Base-by-base conservation (phyloP, 176 grass and related monocot genomes). In the Aegilops longissima region DNA sequence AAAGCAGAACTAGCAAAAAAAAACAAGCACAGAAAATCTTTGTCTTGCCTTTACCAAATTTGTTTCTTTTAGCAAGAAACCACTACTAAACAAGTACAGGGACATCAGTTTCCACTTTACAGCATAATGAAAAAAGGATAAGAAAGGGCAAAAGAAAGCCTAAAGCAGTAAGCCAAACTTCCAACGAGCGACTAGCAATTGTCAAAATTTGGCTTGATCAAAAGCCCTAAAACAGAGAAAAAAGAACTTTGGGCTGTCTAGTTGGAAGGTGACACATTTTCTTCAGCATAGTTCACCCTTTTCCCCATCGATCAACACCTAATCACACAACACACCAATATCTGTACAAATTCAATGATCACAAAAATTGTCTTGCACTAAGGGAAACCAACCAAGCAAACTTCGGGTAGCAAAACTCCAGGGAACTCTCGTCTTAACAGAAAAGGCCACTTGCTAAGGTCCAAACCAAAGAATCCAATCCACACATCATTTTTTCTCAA, bases 391-490 rank as follows among this genome's bases (percentile, higher is more conserved):
- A 44, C 2, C 21, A 74, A 29, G 14, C 45, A 51, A 76, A 14
- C 73, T 51, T 30, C 73, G 45, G 40, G 25, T 76, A 76, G 42
- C 73, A 31, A 62, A 80, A 76, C 2, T 59, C 0, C 12, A 82
- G 42, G 27, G 18, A 71, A 75, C 31, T 20, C 38, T n/a, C 66
- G 44, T 73, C 47, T 75, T 36, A 54, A 80, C 35, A 76, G 21
- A 84, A 84, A 87, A 66, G 33, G 76, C 29, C 76, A 80, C 17
- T 68, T 80, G 89, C 85, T 84, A 84, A 76, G 69, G 61, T 91
- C 76, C 69, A 91, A 84, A 76, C 75, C 25, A 74, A 74, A 84
- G 3, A 80, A 83, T 87, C 25, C 52, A 87, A 79, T 67, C 4
- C 20, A 79, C 13, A 44, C 56, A 87, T 23, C 77, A 12, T 6